Evolutionary conservation across 2,329 filamentous ascomycete species (phyloP), one percentile per base, ranked within the genome.

Genomic region (Westerdykella sp.): DNA sequence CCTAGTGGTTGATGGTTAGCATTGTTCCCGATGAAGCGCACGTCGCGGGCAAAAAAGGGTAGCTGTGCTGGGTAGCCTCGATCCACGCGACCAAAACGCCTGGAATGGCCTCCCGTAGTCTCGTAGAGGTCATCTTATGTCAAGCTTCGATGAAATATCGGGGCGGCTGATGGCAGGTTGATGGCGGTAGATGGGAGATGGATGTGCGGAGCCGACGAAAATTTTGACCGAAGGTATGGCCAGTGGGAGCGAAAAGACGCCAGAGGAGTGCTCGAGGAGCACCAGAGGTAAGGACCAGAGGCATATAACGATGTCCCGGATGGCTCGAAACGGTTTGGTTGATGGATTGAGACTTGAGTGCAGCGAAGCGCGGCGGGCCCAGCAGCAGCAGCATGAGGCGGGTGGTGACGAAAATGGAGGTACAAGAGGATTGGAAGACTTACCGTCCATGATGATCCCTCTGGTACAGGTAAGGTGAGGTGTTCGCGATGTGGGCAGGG

Each of bases 1-100:
- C 75, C 77, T 80, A 51, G 53, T 47, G 49, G 46, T 66, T 66
- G 60, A 67, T 63, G 56, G 69, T 72, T 65, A 74, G 71, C 65
- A 57, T 47, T 49, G 63, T 65, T 59, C 54, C 54, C 63, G 53
- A 48, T 51, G 47, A 56, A 51, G 52, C 50, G 54, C 47, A 53
- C 45, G 58, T 59, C 60, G 57, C 51, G 43, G 46, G 49, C 49
- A 55, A 53, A 49, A 51, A 55, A 63, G 60, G 67, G 55, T 47
- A 57, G 53, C 52, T 62, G 62, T 55, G 55, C 55, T 60, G 55
- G 49, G 55, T 57, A 66, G 62, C 54, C 60, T 58, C 32, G 46
- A 55, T 53, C 45, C 60, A 69, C 62, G 73, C 73, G 73, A 74
- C 67, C 57, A 56, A 57, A 51, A 68, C 49, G 51, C 60, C 55